These are phyloP conservation scores for Diaporthe eres DNA, from an alignment of 2,329 filamentous ascomycete genomes.

Conservation along the genomic window DNA sequence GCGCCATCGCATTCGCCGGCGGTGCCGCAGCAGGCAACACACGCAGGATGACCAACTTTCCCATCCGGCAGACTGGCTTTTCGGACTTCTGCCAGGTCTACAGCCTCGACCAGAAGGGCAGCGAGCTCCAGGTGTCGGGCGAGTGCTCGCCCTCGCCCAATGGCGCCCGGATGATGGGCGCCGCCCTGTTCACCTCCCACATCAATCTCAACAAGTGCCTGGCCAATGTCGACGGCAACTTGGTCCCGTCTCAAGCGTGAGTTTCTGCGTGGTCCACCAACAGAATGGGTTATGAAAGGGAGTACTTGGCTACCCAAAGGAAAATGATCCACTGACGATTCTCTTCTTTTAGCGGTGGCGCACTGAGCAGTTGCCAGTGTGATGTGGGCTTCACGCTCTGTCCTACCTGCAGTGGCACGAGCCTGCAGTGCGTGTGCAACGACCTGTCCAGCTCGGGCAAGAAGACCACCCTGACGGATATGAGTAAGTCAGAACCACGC, in stretches of 20 bases:
- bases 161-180: neutral
- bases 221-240: neutral
- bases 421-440: slow-evolving; percentile 1
- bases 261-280: neutral
- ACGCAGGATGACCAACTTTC: neutral
- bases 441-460: neutral
- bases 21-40: neutral
- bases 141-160: neutral
- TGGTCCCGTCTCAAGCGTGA: neutral
- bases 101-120: neutral
- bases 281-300: no score
- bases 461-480: neutral
- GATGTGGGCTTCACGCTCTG: slow-evolving; percentile 4
- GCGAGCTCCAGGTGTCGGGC: neutral
- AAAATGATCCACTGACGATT: neutral
- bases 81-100: neutral
- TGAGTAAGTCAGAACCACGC: neutral
- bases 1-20: neutral
- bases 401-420: neutral
- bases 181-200: neutral
- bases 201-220: slow-evolving; percentile 21
- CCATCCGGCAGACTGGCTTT: neutral
- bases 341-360: neutral
- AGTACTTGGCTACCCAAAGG: neutral
- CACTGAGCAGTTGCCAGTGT: neutral